Conservation (phyloP, 176 grass and related monocot genomes). For the Carex pumila region DNA sequence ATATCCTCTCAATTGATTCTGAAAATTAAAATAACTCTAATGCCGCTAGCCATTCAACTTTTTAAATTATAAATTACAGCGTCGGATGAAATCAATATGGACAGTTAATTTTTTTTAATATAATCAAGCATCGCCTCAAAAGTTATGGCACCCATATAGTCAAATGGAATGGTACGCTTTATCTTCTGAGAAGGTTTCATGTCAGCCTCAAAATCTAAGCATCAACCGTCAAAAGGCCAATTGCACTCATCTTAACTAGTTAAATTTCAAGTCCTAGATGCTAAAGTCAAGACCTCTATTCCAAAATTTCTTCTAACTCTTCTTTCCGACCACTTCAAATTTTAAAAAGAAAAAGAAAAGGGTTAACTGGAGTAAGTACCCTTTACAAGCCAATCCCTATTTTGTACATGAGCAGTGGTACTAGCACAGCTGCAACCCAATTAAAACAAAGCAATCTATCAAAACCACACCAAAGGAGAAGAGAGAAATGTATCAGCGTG, state of each 20-base stretch:
- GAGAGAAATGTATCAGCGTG: constrained; percentile 35
- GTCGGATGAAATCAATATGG: neutral
- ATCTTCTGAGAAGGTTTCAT: neutral
- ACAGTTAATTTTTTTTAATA: neutral
- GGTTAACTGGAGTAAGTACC: neutral
- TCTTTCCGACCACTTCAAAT: neutral
- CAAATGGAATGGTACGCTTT: neutral
- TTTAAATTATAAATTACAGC: neutral
- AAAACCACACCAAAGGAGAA: neutral
- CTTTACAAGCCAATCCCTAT: constrained; percentile 32
- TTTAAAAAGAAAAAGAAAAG: neutral
- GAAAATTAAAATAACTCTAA: neutral
- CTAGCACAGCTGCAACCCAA: constrained; percentile 11
- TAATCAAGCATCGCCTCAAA: neutral
- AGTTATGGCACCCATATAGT: neutral
- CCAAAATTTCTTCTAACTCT: constrained; percentile 5
- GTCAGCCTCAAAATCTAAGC: neutral
- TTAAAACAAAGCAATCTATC: neutral
- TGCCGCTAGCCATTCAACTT: neutral
- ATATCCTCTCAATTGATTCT: neutral
- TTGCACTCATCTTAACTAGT: neutral
- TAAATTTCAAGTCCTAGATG: constrained; percentile 8
- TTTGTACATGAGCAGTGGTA: constrained; percentile 28
- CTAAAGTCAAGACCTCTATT: constrained; percentile 12
- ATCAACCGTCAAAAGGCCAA: neutral